Evolutionary conservation across 23 red algal species (phyloP), one percentile per base, ranked within the genome.

Genomic region (Cyanidiococcus yangmingshanensis): DNA sequence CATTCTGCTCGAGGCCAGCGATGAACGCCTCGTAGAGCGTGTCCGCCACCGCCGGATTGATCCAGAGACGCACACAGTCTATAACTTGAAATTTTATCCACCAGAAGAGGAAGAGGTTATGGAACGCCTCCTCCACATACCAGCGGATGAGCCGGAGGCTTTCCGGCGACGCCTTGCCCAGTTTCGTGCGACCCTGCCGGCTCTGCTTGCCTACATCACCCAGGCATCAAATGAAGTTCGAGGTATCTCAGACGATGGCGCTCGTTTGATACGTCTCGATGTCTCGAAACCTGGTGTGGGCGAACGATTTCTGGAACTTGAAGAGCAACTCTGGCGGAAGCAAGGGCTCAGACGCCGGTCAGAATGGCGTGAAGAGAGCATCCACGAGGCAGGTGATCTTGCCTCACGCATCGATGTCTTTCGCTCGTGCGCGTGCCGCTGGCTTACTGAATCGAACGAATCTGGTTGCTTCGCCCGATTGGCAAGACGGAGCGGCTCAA

Each of bases 11-110:
- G 59, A 84, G 59, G 92, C 80, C 63, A 87, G 86, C 38, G 82
- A 83, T 40, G 31, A 40, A 41, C 77, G 74, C 39, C 84, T 96
- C 2, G 59, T 80, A 15, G 75, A 86, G 68, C 58, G 92, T 40
- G 76, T 96, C 79, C 77, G 67, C 36, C 82, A 85, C 51, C 76
- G 92, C 45, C 83, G 87, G 33, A 75, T 90, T 58, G 92, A 96
- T 82, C 92, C 92, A 68, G 92, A 87, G 40, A 90, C 87, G 1
- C 81, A 88, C n/a, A 45, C 51, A 24, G 76, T 96, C 21, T 96
- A 96, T 50, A 90, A 96, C 58, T 39, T 90, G 38, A 77, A 80
- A 32, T 50, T 77, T 12, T 50, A 77, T 57, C 84, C 84, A 40
- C 79, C 92, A 21, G 87, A 75, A 50, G 74, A 80, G 27, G 59